phyloP scores from a whole-genome alignment of 1,139 yeast species.

The Saccharomycopsis hybrid region DNA sequence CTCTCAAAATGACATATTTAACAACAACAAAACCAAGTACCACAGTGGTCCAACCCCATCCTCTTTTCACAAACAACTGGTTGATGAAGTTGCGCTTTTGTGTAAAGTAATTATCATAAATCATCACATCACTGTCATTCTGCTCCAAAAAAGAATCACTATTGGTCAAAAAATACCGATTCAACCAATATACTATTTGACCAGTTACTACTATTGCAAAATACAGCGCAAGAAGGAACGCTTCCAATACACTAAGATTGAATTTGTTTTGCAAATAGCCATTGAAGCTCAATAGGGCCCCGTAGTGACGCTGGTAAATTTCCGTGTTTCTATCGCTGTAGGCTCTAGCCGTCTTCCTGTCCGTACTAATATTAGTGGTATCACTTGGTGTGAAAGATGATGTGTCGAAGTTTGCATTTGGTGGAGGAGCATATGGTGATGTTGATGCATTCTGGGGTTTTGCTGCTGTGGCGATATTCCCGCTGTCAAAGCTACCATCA shows the following conservation, averaged over 20 bases:
- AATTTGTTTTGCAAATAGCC: not conserved
- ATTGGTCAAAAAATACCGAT: not conserved
- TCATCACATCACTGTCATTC: not conserved
- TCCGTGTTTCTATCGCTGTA: not conserved
- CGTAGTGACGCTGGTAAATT: conserved; percentile 1
- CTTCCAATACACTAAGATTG: conserved; percentile 19
- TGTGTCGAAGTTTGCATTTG: too few relatives aligned
- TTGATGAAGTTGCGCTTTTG: conserved; percentile 63
- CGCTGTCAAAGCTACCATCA: too few relatives aligned
- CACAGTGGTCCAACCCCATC: conserved; percentile 89
- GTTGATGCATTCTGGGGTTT: too few relatives aligned
- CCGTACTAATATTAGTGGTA: too few relatives aligned
- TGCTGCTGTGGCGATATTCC: too few relatives aligned
- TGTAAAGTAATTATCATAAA: conserved; percentile 44
- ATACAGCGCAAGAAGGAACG: conserved; percentile 25
- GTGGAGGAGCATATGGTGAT: too few relatives aligned
- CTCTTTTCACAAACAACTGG: conserved; percentile 69
- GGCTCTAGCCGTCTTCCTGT: too few relatives aligned
- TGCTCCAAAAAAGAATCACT: not conserved
- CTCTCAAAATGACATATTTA: conserved; percentile 18
- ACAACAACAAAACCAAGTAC: conserved; percentile 30
- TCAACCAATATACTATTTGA: conserved; percentile 24
- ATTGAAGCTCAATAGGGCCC: not conserved
- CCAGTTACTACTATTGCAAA: conserved; percentile 29
- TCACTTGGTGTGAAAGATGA: too few relatives aligned